These are phyloP conservation scores for Ogataea hybrid DNA, from an alignment of 1,139 yeast species.

Conservation along the genomic window DNA sequence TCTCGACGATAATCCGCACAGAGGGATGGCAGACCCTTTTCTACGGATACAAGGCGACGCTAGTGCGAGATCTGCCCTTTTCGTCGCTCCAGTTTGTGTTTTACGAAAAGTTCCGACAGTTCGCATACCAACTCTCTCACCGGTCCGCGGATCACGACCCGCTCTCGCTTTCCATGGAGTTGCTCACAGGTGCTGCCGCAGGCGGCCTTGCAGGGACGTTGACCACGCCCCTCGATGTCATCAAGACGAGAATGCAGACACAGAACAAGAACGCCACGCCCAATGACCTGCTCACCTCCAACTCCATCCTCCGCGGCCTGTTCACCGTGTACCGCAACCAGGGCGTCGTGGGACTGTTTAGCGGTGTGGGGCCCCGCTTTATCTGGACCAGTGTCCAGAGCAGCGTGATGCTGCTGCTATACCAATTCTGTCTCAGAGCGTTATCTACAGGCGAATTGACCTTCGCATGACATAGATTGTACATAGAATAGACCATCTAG, in stretches of 20 bases:
- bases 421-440: slow-evolving; percentile 58
- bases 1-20: slow-evolving; percentile 52
- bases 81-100: slow-evolving; percentile 95
- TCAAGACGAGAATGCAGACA: slow-evolving; percentile 91
- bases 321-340: slow-evolving; percentile 66
- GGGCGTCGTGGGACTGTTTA: slow-evolving; percentile 77
- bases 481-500: slow-evolving; percentile 2
- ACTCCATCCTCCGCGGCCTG: slow-evolving; percentile 64
- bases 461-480: slow-evolving; percentile 12
- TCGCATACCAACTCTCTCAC: slow-evolving; percentile 45
- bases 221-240: slow-evolving; percentile 67
- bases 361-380: slow-evolving; percentile 95
- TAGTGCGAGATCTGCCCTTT: slow-evolving; percentile 88
- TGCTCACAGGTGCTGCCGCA: slow-evolving; percentile 90
- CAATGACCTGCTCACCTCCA: slow-evolving; percentile 39
- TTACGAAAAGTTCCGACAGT: slow-evolving; percentile 77
- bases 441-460: slow-evolving; percentile 29
- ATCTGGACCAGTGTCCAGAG: slow-evolving; percentile 97
- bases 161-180: slow-evolving; percentile 59
- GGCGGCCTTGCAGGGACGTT: slow-evolving; percentile 92
- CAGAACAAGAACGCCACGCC: slow-evolving; percentile 35
- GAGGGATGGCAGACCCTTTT: slow-evolving; percentile 75
- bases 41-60: slow-evolving; percentile 91
- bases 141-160: slow-evolving; percentile 35
- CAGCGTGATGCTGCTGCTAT: slow-evolving; percentile 86